Evolutionary conservation across 2,329 filamentous ascomycete genomes (phyloP).

Genomic region (Cladorrhinum sp.): DNA sequence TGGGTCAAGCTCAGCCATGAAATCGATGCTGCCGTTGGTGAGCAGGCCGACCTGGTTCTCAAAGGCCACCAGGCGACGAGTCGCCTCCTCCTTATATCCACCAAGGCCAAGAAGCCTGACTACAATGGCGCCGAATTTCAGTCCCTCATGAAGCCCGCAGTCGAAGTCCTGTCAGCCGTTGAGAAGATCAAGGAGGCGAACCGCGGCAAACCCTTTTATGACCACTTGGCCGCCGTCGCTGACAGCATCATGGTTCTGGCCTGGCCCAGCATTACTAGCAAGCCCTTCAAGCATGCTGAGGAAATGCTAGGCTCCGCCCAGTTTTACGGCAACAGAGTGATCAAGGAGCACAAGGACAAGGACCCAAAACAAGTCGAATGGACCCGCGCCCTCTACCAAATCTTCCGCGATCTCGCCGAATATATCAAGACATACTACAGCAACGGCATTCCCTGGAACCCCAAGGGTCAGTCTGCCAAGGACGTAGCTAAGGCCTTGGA

Average conservation of each 20-base stretch:
- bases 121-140: constrained; percentile 61
- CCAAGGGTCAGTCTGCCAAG: constrained; percentile 67
- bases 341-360: constrained; percentile 82
- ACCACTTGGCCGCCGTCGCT: constrained; percentile 80
- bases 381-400: constrained; percentile 86
- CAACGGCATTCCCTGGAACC: constrained; percentile 82
- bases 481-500: constrained; percentile 63
- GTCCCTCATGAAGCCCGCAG: constrained; percentile 81
- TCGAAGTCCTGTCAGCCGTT: constrained; percentile 75
- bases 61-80: constrained; percentile 79
- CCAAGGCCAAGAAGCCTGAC: constrained; percentile 89
- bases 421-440: constrained; percentile 84
- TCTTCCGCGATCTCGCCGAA: constrained; percentile 78
- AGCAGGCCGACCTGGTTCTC: constrained; percentile 63
- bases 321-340: constrained; percentile 90
- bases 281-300: constrained; percentile 80
- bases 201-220: constrained; percentile 69
- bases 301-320: constrained; percentile 81
- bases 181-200: constrained; percentile 80
- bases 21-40: constrained; percentile 71
- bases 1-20: constrained; percentile 76
- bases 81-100: constrained; percentile 81
- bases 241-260: constrained; percentile 87
- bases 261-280: constrained; percentile 83
- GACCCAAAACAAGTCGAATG: constrained; percentile 80